Conservation (phyloP, 106 monocot genomes). For the Amphibolis antarctica region DNA sequence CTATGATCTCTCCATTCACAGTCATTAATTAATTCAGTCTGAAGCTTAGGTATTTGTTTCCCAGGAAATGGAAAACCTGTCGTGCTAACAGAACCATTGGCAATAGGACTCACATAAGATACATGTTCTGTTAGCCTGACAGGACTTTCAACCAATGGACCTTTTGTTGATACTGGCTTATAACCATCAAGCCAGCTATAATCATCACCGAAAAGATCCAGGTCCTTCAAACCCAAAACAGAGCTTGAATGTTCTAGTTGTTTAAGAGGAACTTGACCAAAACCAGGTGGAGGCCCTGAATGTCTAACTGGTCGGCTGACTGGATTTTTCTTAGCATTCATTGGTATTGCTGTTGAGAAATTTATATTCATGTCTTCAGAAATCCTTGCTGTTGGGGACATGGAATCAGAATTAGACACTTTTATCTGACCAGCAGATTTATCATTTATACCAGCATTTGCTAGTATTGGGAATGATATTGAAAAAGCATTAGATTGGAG, state of each 20-base stretch:
- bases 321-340: conserved; percentile 44
- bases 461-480: conserved; percentile 6
- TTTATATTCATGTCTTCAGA: conserved; percentile 21
- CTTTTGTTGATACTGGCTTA: conserved; percentile 26
- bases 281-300: conserved; percentile 90
- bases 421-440: conserved; percentile 17
- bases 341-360: conserved; percentile 17
- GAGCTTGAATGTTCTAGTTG: conserved; percentile 14
- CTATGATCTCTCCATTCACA: conserved; percentile 44
- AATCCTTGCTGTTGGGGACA: conserved; percentile 15
- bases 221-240: conserved; percentile 9
- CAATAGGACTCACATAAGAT: conserved; percentile 4
- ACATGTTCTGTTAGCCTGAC: conserved; percentile 10
- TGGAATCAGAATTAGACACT: conserved; percentile 42
- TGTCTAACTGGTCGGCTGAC: conserved; percentile 69
- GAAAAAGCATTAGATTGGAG: conserved; percentile 15
- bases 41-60: conserved; percentile 35
- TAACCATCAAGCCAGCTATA: conserved; percentile 87
- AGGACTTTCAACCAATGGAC: conserved; percentile 10
- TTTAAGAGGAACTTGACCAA: conserved; percentile 33
- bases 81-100: conserved; percentile 14
- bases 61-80: conserved; percentile 64
- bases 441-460: not conserved
- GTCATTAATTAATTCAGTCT: conserved; percentile 19
- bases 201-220: conserved; percentile 43